Conservation (phyloP, 139 green algal genomes). For the Picochlorum sp. region DNA sequence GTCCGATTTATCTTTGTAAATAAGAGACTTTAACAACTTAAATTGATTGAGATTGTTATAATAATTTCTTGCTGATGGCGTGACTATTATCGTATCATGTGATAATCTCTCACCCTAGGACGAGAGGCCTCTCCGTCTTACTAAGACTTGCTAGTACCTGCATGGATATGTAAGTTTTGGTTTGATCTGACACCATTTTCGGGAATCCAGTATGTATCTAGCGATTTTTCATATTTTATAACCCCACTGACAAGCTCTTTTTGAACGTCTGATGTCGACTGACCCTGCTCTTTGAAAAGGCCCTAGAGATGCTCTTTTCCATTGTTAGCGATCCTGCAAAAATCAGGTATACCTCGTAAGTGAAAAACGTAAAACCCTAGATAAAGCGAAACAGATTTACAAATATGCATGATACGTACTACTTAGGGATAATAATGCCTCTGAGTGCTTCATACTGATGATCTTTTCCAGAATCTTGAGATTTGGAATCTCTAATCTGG, state of each 20-base stretch:
- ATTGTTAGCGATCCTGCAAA: not conserved
- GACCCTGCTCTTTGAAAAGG: not conserved
- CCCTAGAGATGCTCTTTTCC: not conserved
- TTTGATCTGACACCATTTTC: no score
- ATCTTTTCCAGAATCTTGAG: not conserved
- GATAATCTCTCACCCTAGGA: no score
- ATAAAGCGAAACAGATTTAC: not conserved
- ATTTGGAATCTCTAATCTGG: not conserved
- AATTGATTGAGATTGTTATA: no score
- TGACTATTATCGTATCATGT: no score
- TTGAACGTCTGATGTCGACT: not conserved
- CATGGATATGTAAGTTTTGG: no score
- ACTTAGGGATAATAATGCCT: not conserved
- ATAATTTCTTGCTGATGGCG: no score
- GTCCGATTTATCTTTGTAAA: no score
- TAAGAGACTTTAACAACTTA: no score
- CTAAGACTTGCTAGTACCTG: no score
- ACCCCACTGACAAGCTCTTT: not conserved
- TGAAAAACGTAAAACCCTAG: not conserved
- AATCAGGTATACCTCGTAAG: not conserved
- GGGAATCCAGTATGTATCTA: no score
- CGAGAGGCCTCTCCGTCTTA: no score
- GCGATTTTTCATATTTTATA: not conserved
- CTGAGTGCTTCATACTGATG: not conserved
- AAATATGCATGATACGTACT: not conserved